phyloP scores from a whole-genome alignment of 352 stramenopile species.

The Globisporangium paddicum region DNA sequence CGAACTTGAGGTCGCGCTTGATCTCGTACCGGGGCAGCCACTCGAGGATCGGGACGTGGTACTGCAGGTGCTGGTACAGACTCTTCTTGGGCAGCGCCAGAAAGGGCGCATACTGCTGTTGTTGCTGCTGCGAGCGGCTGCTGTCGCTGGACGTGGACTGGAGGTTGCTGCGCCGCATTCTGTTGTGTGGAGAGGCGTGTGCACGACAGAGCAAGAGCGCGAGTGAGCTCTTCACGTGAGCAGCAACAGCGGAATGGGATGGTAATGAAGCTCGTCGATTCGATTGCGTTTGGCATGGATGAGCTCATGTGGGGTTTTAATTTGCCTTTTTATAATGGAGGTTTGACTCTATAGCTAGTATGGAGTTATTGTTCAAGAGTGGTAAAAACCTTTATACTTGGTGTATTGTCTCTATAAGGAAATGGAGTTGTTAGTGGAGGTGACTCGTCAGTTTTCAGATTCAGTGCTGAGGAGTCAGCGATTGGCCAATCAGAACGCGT shows the following conservation, averaged over 20 bases:
- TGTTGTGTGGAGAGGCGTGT: neutral
- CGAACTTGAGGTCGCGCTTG: constrained; percentile 44
- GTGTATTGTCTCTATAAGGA: neutral
- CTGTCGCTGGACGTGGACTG: constrained; percentile 6
- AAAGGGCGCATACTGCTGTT: neutral
- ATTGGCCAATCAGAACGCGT: too few relatives aligned
- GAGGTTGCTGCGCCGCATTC: constrained; percentile 3
- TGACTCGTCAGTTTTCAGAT: too few relatives aligned
- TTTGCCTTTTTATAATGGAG: neutral
- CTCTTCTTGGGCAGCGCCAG: constrained; percentile 2
- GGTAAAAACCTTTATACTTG: too few relatives aligned
- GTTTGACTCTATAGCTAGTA: neutral
- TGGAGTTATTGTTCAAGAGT: too few relatives aligned
- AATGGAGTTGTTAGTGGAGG: too few relatives aligned
- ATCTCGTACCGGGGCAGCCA: constrained; percentile 56
- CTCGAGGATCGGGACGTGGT: constrained; percentile 38
- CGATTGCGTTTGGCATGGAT: neutral
- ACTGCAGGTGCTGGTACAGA: constrained; percentile 12
- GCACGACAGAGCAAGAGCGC: neutral
- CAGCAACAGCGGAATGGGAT: constrained; percentile 5
- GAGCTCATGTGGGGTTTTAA: neutral
- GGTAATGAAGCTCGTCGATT: neutral
- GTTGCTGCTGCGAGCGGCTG: neutral
- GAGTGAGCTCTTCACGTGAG: neutral
- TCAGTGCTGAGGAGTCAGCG: too few relatives aligned